phyloP scores from a whole-genome alignment of 495 filamentous ascomycete species.

The Tetracladium setigerum region DNA sequence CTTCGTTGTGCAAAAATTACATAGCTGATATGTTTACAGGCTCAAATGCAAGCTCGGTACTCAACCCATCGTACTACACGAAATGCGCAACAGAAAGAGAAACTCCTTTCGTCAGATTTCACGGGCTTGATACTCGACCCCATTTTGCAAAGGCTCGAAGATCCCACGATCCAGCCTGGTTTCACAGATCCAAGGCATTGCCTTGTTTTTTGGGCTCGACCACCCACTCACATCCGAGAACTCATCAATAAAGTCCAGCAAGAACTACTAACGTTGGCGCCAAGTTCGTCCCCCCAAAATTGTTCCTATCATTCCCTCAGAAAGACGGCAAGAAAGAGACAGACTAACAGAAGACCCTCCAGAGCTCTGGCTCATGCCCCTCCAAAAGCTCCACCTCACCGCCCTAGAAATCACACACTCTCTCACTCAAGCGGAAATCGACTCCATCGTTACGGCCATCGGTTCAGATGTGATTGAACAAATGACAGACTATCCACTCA shows the following conservation, averaged over 20 bases:
- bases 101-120: constrained; percentile 63
- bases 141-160: constrained; percentile 58
- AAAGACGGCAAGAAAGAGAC: not conserved
- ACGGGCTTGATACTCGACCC: constrained; percentile 65
- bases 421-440: constrained; percentile 52
- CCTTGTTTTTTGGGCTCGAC: constrained; percentile 81
- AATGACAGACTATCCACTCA: constrained; percentile 55
- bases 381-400: constrained; percentile 73
- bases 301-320: not conserved
- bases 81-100: constrained; percentile 60
- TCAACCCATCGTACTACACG: constrained; percentile 61
- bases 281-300: constrained; percentile 43
- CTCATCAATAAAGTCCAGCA: constrained; percentile 63
- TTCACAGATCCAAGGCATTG: constrained; percentile 72
- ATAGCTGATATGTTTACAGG: constrained; percentile 34
- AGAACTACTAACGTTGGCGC: constrained; percentile 50
- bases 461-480: constrained; percentile 28
- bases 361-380: constrained; percentile 85
- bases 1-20: not conserved
- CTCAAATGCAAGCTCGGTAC: constrained; percentile 65
- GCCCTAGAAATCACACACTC: constrained; percentile 75
- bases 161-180: constrained; percentile 50
- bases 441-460: constrained; percentile 46
- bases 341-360: constrained; percentile 8
- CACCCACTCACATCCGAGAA: constrained; percentile 57